Percentiles rank a stretch among this genome's conserved stretches.
phyloP scores from a whole-genome alignment of 306 rosid genomes.

The Oemleria cerasiformis region DNA sequence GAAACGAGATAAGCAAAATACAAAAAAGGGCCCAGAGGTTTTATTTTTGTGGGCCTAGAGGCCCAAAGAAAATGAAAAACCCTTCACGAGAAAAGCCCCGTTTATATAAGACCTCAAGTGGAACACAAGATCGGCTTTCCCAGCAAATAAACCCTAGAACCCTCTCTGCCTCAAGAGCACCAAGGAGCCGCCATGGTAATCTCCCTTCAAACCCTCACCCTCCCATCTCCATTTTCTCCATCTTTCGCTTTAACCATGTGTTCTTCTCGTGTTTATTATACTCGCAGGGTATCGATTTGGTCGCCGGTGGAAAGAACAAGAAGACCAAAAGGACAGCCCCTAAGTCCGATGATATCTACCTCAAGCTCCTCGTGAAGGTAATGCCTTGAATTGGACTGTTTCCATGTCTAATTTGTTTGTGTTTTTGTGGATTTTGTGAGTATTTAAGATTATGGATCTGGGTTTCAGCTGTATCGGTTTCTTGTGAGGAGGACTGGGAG shows the following conservation, averaged over 20 bases:
- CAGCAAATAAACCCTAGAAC: constrained; percentile 38
- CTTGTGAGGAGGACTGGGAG: constrained; percentile 60
- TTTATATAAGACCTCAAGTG: not conserved
- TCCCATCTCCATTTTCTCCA: not conserved
- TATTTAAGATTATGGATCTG: not conserved
- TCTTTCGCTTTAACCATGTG: not conserved
- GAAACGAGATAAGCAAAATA: too few species aligned
- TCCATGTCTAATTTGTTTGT: not conserved
- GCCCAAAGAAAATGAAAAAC: not conserved
- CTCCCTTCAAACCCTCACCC: not conserved
- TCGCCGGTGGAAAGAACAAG: constrained; percentile 83
- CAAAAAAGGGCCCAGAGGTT: too few species aligned
- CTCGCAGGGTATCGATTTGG: constrained; percentile 71
- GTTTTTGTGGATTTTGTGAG: not conserved
- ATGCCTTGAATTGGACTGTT: not conserved
- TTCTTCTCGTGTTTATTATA: not conserved
- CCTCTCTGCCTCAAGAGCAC: constrained; percentile 12
- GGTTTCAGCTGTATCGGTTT: constrained; percentile 55
- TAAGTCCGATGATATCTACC: constrained; percentile 71
- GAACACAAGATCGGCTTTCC: not conserved
- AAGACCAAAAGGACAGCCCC: constrained; percentile 69
- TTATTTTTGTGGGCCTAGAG: too few species aligned
- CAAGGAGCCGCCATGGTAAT: constrained; percentile 41
- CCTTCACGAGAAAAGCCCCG: not conserved
- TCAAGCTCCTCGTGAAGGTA: constrained; percentile 73